A percentile compares a stretch with the other conserved stretches of the same genome.
These are phyloP conservation scores for Cryptomeria japonica DNA, from an alignment of 75 land plant species.

Conservation along the genomic window DNA sequence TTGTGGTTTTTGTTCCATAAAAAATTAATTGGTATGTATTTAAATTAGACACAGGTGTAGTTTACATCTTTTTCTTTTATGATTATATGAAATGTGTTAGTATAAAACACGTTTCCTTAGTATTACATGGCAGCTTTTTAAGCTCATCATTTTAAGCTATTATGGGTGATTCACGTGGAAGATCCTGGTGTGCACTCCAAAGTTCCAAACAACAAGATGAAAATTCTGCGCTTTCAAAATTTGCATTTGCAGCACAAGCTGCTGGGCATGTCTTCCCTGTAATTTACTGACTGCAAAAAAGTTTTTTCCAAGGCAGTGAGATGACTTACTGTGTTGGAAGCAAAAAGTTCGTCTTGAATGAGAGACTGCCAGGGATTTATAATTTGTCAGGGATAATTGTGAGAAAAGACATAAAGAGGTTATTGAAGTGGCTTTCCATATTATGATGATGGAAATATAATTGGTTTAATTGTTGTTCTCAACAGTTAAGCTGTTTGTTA, in stretches of 20 bases:
- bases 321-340: not conserved
- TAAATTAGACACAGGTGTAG: too few species aligned
- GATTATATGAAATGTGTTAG: not conserved
- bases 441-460: not conserved
- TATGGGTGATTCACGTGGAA: not conserved
- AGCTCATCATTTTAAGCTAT: not conserved
- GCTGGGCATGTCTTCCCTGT: not conserved
- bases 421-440: not conserved
- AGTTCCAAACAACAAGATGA: not conserved
- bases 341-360: not conserved
- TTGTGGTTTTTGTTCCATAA: too few species aligned
- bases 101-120: not conserved
- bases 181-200: not conserved
- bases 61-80: not conserved
- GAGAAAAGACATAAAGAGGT: not conserved
- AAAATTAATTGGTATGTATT: too few species aligned
- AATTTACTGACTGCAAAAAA: not conserved
- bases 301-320: not conserved
- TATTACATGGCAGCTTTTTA: not conserved
- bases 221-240: not conserved
- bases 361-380: not conserved
- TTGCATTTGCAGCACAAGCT: not conserved
- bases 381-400: not conserved
- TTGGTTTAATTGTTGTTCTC: not conserved
- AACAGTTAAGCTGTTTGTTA: not conserved